phyloP scores from a whole-genome alignment of 305 asterid species.

The Solanum chacoense region DNA sequence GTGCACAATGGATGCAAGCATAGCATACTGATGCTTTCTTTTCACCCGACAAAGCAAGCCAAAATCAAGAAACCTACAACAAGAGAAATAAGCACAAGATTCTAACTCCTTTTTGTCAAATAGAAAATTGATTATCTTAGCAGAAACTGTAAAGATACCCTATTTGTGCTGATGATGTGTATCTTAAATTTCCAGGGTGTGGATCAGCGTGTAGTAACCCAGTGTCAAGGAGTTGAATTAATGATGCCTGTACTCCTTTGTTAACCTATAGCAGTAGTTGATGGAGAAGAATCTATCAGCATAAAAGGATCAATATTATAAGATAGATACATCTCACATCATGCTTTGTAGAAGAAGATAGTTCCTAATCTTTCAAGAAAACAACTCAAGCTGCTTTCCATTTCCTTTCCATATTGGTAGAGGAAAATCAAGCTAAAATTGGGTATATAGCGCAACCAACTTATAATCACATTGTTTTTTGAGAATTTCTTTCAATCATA shows the following conservation, averaged over 20 bases:
- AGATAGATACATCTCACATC: not conserved
- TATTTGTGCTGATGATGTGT: conserved; percentile 56
- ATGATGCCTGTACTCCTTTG: conserved; percentile 90
- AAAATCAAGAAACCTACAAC: conserved; percentile 82
- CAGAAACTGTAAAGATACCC: conserved; percentile 44
- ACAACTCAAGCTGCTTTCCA: not conserved
- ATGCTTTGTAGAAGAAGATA: not conserved
- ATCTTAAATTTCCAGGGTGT: conserved; percentile 92
- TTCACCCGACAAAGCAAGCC: conserved; percentile 97
- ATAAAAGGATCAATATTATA: not conserved
- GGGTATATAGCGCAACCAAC: not conserved
- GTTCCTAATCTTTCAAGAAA: not conserved
- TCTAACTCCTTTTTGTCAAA: not conserved
- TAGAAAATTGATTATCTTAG: conserved; percentile 1
- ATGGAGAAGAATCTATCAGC: conserved; percentile 13
- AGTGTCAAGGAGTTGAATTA: conserved; percentile 93
- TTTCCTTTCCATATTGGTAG: not conserved
- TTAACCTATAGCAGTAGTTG: conserved; percentile 42
- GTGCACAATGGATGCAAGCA: conserved; percentile 85
- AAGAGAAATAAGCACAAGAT: not conserved
- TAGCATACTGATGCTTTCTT: conserved; percentile 85
- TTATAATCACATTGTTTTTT: not conserved
- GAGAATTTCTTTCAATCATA: not conserved
- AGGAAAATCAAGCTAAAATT: not conserved
- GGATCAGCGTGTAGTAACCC: conserved; percentile 97